Evolutionary conservation across 2,329 filamentous ascomycete species (phyloP).

Genomic region (Harringtonia aguacate): DNA sequence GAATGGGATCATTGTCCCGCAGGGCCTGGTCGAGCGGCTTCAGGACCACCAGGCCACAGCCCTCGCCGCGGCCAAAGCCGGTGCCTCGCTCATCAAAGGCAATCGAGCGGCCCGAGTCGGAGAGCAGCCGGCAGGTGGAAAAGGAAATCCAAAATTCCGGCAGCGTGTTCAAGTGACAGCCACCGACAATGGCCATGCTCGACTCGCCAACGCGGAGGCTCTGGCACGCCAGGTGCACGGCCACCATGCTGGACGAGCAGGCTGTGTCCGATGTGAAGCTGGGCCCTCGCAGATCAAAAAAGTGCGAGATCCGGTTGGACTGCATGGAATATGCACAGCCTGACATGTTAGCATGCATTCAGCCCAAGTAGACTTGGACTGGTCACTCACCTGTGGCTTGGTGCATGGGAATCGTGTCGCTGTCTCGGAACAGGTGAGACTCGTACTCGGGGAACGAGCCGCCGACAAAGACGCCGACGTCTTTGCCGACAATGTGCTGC

Average conservation of each 20-base stretch:
- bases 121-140: conserved; percentile 25
- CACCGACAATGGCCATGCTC: conserved; percentile 33
- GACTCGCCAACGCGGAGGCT: conserved; percentile 35
- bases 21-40: conserved; percentile 24
- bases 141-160: conserved; percentile 36
- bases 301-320: conserved; percentile 43
- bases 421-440: no score
- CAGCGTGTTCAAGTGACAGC: conserved; percentile 34
- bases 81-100: conserved; percentile 28
- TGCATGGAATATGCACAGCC: conserved; percentile 38
- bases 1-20: conserved; percentile 41
- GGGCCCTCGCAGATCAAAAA: conserved; percentile 42
- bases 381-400: no score
- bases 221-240: conserved; percentile 38
- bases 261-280: conserved; percentile 42
- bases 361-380: no score
- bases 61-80: conserved; percentile 37
- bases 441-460: conserved; percentile 16
- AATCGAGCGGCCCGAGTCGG: conserved; percentile 14
- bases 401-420: no score
- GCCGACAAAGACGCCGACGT: no score
- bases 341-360: no score
- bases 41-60: conserved; percentile 26
- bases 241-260: conserved; percentile 39
- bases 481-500: no score